Evolutionary conservation across 2,329 filamentous ascomycete species (phyloP), one percentile per base, ranked within the genome.

Genomic region (Ophiocordyceps australis): DNA sequence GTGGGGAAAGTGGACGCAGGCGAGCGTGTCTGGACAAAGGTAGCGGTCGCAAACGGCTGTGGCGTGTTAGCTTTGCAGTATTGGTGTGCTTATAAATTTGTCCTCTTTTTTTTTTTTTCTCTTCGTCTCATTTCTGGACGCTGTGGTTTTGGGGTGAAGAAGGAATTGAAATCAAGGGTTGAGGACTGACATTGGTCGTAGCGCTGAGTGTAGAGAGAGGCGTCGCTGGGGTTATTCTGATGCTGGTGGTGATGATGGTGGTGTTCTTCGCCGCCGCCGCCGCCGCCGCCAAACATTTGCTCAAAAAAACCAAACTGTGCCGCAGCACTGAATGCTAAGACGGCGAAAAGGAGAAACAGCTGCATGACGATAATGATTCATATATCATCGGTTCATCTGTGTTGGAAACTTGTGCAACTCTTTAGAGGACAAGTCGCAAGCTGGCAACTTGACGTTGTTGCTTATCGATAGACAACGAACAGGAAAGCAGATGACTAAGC

Each of bases 291-390:
- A 49, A 98, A 95, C 81, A 95, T 93, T 42, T 95, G 82, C 49
- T 94, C 85, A 55, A 95, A 98, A 66, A 98, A 93, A 35, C 45
- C 77, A 50, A 95, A 95, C 54, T 95, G 86, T 9, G 81, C 81
- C 30, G 65, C 57, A 4, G 62, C 71, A 11, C 68, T 51, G n/a
- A n/a, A n/a, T n/a, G n/a, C n/a, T n/a, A n/a, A n/a, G n/a, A n/a
- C n/a, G n/a, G n/a, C n/a, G n/a, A n/a, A n/a, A n/a, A n/a, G n/a
- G n/a, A n/a, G n/a, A n/a, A n/a, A n/a, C n/a, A n/a, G n/a, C n/a
- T n/a, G n/a, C n/a, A n/a, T n/a, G n/a, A n/a, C n/a, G n/a, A n/a
- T n/a, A n/a, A n/a, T n/a, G n/a, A n/a, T n/a, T n/a, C n/a, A 10
- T 38, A 42, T 48, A 52, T 52, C 14, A 30, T 45, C 17, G 17